phyloP scores from a whole-genome alignment of 2,329 filamentous ascomycete genomes.

The Colletotrichum higginsianum region DNA sequence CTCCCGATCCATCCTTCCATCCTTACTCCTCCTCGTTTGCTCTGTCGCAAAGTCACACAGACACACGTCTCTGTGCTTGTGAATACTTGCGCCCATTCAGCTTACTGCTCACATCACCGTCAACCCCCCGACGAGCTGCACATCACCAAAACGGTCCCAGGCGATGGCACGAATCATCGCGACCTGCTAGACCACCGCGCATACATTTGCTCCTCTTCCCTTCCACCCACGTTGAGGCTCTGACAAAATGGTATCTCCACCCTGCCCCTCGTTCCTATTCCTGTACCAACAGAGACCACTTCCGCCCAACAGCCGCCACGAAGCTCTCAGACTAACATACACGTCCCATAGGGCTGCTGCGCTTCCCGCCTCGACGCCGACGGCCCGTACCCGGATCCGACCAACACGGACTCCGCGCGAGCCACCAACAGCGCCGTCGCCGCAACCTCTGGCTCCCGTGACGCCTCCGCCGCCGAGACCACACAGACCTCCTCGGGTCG shows the following conservation, averaged over 20 bases:
- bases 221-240: background rate
- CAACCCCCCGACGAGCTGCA: background rate
- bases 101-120: too few relatives aligned
- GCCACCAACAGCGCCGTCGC: slow-evolving; percentile 63
- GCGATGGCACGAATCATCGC: slow-evolving; percentile 30
- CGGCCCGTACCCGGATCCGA: slow-evolving; percentile 67
- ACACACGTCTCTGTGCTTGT: background rate
- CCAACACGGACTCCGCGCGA: slow-evolving; percentile 65
- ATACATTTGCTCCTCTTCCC: background rate
- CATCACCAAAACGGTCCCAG: slow-evolving; percentile 6
- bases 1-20: background rate
- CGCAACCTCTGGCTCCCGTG: slow-evolving; percentile 43
- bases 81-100: background rate
- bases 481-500: slow-evolving; percentile 43
- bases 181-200: slow-evolving; percentile 18
- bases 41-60: background rate
- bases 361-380: slow-evolving; percentile 68
- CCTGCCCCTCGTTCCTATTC: background rate
- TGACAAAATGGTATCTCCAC: slow-evolving; percentile 26
- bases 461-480: slow-evolving; percentile 41
- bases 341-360: slow-evolving; percentile 69
- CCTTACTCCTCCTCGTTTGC: background rate
- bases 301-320: background rate
- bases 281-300: background rate
- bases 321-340: slow-evolving; percentile 10